phyloP scores from a whole-genome alignment of 495 filamentous ascomycete genomes.

The Hyaloscypha variabilis region DNA sequence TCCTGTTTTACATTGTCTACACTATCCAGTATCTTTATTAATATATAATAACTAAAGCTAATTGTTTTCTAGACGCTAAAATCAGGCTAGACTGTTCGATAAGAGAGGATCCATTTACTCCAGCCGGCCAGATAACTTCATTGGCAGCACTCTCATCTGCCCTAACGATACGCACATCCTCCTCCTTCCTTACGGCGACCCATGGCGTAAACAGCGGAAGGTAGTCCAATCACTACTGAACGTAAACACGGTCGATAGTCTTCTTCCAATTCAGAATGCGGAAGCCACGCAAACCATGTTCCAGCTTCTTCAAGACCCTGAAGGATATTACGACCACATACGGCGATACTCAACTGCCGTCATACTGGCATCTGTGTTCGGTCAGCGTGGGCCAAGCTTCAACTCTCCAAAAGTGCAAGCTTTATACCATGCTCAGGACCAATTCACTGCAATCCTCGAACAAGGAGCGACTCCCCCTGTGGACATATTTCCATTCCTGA shows the following conservation, averaged over 20 bases:
- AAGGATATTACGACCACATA: background rate
- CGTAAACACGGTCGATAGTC: background rate
- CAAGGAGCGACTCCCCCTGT: slow-evolving; percentile 12
- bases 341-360: background rate
- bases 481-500: slow-evolving; percentile 5
- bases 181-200: too few relatives aligned
- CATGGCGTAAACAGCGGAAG: background rate
- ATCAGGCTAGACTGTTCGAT: background rate
- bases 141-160: background rate
- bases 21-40: too few relatives aligned
- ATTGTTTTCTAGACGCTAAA: too few relatives aligned
- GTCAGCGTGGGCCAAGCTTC: too few relatives aligned
- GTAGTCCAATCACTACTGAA: background rate
- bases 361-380: too few relatives aligned
- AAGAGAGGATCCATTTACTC: slow-evolving; percentile 1
- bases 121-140: background rate
- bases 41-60: too few relatives aligned
- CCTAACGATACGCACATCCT: too few relatives aligned
- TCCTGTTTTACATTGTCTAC: too few relatives aligned
- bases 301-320: background rate
- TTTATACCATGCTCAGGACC: too few relatives aligned
- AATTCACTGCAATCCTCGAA: background rate
- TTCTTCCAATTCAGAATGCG: too few relatives aligned
- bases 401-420: too few relatives aligned
- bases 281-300: background rate